These are phyloP conservation scores for Debaryomyces sp. DNA, from an alignment of 1,139 yeast species.

Conservation along the genomic window DNA sequence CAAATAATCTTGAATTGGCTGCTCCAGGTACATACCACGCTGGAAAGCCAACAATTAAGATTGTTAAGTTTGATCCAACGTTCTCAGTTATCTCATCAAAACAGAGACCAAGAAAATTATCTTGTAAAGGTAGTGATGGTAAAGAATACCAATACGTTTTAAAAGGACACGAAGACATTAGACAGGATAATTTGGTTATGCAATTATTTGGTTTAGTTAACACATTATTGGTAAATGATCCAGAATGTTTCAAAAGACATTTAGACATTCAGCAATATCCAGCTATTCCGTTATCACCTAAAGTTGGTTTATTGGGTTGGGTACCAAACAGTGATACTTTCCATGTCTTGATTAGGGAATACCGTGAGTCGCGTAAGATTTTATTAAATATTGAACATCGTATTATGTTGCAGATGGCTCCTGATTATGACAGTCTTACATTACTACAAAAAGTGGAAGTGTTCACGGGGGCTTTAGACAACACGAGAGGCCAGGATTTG, in stretches of 20 bases:
- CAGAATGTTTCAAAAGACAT: slow-evolving; percentile 96
- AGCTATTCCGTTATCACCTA: slow-evolving; percentile 94
- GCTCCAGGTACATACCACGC: slow-evolving; percentile 93
- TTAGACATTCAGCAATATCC: slow-evolving; percentile 89
- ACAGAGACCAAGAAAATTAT: slow-evolving; percentile 88
- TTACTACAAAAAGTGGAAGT: slow-evolving; percentile 93
- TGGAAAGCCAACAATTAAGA: slow-evolving; percentile 76
- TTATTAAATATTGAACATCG: slow-evolving; percentile 91
- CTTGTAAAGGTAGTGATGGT: slow-evolving; percentile 88
- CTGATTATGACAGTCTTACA: slow-evolving; percentile 90
- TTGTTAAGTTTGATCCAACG: slow-evolving; percentile 76
- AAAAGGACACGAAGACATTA: slow-evolving; percentile 97
- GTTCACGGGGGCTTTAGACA: slow-evolving; percentile 92
- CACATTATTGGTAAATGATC: slow-evolving; percentile 83
- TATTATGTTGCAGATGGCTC: slow-evolving; percentile 97
- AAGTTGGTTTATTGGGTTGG: slow-evolving; percentile 97
- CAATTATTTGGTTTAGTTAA: slow-evolving; percentile 95
- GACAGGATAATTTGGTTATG: slow-evolving; percentile 98
- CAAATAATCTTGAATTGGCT: slow-evolving; percentile 80
- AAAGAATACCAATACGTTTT: slow-evolving; percentile 77
- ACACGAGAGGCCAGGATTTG: slow-evolving; percentile 94
- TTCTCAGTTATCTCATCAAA: slow-evolving; percentile 92
- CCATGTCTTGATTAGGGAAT: slow-evolving; percentile 89
- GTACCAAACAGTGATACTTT: slow-evolving; percentile 96
- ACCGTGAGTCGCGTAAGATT: slow-evolving; percentile 88